These are phyloP conservation scores for Limnanthes douglasii DNA, from an alignment of 345 rosid species.

Conservation along the genomic window DNA sequence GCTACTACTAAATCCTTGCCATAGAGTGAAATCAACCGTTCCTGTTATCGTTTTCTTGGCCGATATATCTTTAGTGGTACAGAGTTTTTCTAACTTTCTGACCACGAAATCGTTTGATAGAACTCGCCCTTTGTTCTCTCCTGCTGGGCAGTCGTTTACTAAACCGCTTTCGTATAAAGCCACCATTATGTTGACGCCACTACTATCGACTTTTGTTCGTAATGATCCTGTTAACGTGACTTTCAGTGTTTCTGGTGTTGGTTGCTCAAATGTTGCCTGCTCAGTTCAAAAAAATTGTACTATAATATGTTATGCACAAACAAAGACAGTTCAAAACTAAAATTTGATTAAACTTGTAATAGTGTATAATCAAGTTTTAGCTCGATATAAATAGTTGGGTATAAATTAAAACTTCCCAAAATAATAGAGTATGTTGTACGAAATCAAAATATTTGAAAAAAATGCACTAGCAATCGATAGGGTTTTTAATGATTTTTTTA, in stretches of 20 bases:
- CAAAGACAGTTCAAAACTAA: not conserved
- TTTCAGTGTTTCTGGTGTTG: constrained; percentile 40
- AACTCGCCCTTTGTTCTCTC: constrained; percentile 66
- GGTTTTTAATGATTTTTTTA: too few relatives aligned
- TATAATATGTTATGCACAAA: not conserved
- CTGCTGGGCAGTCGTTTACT: constrained; percentile 40
- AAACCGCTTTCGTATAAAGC: constrained; percentile 61
- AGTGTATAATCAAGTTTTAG: too few relatives aligned
- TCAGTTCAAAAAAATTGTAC: not conserved
- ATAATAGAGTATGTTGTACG: too few relatives aligned
- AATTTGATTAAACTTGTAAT: too few relatives aligned
- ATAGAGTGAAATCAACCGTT: constrained; percentile 39
- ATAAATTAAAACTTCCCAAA: too few relatives aligned
- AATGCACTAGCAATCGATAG: too few relatives aligned
- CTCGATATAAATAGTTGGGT: too few relatives aligned
- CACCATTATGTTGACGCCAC: constrained; percentile 51
- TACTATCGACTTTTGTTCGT: constrained; percentile 36
- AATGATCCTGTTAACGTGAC: constrained; percentile 44
- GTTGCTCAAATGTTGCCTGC: constrained; percentile 55
- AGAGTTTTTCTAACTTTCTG: constrained; percentile 60
- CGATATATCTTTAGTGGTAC: constrained; percentile 40
- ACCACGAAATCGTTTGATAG: constrained; percentile 61
- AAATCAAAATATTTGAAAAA: too few relatives aligned
- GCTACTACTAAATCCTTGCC: constrained; percentile 49
- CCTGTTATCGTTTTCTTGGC: constrained; percentile 46